phyloP scores from a whole-genome alignment of 768 basidiomycete species.

The Podaxis sp. region DNA sequence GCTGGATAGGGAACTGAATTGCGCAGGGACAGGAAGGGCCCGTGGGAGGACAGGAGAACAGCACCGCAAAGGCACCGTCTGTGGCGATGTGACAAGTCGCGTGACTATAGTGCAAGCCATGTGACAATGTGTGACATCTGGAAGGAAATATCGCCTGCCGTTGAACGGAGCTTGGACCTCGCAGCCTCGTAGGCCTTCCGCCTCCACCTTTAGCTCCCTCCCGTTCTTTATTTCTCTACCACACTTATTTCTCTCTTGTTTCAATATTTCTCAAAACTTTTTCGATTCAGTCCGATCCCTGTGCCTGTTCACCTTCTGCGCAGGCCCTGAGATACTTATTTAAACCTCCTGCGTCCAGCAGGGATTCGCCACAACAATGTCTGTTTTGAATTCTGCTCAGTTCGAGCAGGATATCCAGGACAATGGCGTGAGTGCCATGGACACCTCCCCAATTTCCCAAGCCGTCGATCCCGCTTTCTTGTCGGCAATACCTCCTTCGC shows the following conservation, averaged over 20 bases:
- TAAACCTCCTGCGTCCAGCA: constrained; percentile 12
- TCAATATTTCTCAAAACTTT: not conserved
- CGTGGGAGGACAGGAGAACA: constrained; percentile 9
- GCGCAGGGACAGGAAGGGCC: constrained; percentile 7
- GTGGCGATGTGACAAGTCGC: not conserved
- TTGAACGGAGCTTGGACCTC: constrained; percentile 14
- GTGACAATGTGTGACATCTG: constrained; percentile 9
- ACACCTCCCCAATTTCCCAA: constrained; percentile 32
- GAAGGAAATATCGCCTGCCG: constrained; percentile 13
- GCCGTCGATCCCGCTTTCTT: constrained; percentile 26
- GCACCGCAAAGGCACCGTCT: constrained; percentile 9
- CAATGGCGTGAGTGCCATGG: constrained; percentile 33
- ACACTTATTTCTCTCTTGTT: not conserved
- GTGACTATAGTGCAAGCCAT: constrained; percentile 1
- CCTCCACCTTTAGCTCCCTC: constrained; percentile 3
- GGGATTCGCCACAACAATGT: constrained; percentile 13
- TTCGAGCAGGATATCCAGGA: constrained; percentile 34
- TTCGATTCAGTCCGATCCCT: not conserved
- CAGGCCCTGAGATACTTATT: constrained; percentile 18
- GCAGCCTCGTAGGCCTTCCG: constrained; percentile 6
- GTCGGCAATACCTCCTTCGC: constrained; percentile 19
- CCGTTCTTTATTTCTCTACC: constrained; percentile 1
- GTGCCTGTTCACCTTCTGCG: not conserved
- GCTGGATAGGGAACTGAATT: constrained; percentile 14
- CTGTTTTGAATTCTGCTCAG: constrained; percentile 24